Evolutionary conservation across 164 flowering plant genomes (phyloP).

Genomic region (Aristolochia fimbriata): DNA sequence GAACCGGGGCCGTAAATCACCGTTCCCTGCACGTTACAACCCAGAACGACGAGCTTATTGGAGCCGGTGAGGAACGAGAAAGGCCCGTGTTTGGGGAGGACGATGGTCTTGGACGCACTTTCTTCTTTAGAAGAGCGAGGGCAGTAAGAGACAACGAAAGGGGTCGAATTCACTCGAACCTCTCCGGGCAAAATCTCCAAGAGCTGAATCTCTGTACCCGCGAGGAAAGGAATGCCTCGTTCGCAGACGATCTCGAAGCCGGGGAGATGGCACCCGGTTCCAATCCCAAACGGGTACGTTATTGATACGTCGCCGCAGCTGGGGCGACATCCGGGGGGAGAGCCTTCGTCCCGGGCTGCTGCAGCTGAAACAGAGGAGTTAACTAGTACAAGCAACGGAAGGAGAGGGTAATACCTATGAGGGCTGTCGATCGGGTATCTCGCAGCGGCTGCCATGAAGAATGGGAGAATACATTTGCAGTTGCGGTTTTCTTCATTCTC

Average conservation of each 20-base stretch:
- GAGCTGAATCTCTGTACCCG: not conserved
- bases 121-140: no score
- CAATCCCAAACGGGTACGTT: slow-evolving; percentile 3
- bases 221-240: not conserved
- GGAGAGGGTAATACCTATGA: no score
- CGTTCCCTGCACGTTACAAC: not conserved
- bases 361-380: not conserved
- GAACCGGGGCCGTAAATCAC: not conserved
- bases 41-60: not conserved
- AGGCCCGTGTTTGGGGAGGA: slow-evolving; percentile 1
- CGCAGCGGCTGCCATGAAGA: no score
- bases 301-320: slow-evolving; percentile 1
- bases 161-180: slow-evolving; percentile 1
- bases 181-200: slow-evolving; percentile 1
- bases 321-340: not conserved
- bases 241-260: slow-evolving; percentile 4
- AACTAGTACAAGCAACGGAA: no score
- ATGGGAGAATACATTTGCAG: no score
- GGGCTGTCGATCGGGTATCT: no score
- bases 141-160: not conserved
- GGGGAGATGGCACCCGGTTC: not conserved
- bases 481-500: no score
- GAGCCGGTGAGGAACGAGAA: not conserved
- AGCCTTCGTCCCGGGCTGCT: not conserved
- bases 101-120: not conserved